A percentile compares a stretch with the other conserved stretches of the same genome.
These are phyloP conservation scores for Fusarium fracticaudum DNA, from an alignment of 2,329 filamentous ascomycete species.

Conservation along the genomic window DNA sequence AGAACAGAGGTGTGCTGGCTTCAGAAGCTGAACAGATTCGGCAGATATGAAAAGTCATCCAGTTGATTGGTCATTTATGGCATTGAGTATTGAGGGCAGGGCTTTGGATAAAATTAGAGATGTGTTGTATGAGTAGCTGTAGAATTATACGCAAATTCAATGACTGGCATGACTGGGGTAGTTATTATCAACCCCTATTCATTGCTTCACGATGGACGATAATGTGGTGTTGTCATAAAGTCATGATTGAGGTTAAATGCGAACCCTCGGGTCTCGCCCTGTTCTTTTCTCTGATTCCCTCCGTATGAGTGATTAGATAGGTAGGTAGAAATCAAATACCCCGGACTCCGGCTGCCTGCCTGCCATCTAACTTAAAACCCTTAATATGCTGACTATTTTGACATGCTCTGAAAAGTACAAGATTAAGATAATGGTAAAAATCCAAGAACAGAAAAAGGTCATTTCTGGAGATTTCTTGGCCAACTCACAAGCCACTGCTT, in stretches of 20 bases:
- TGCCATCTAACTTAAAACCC: constrained; percentile 28
- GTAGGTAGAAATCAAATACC: constrained; percentile 11
- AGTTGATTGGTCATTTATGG: too few species aligned
- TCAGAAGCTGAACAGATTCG: neutral
- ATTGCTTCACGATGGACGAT: neutral
- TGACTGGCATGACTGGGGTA: neutral
- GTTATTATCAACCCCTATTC: neutral
- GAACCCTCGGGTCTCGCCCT: constrained; percentile 13
- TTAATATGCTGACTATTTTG: constrained; percentile 20
- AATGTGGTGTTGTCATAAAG: constrained; percentile 24
- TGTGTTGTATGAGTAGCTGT: constrained; percentile 24
- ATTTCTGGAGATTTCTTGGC: neutral
- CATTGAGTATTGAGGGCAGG: neutral
- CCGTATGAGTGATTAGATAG: constrained; percentile 22
- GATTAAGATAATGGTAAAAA: constrained; percentile 25
- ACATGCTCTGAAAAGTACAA: constrained; percentile 28
- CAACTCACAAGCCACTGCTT: constrained; percentile 24
- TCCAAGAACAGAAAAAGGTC: constrained; percentile 12
- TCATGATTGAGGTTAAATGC: constrained; percentile 36
- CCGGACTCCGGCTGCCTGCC: constrained; percentile 31
- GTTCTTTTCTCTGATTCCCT: constrained; percentile 12
- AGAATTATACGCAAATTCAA: constrained; percentile 1
- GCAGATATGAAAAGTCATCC: neutral
- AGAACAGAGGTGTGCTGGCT: constrained; percentile 4
- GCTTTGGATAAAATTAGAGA: neutral